Evolutionary conservation across 768 basidiomycete genomes (phyloP).

Genomic region (Dioszegia aurantiaca): DNA sequence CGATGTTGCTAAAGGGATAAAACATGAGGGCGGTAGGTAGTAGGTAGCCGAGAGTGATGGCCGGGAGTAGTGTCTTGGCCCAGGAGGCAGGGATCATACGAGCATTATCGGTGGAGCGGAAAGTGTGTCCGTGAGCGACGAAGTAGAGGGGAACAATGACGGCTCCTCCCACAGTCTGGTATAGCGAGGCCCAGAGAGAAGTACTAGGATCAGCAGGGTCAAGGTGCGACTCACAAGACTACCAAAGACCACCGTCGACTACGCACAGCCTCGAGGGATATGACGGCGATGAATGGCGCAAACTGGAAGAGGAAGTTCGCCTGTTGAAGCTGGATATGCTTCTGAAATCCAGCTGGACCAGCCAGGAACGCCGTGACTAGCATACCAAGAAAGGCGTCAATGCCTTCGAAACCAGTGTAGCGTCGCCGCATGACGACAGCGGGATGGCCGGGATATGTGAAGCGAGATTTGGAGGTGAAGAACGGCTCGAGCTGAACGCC

Average conservation of each 20-base stretch:
- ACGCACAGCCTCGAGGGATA: constrained; percentile 11
- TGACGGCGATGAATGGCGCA: neutral
- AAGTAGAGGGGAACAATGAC: constrained; percentile 14
- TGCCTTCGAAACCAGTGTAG: constrained; percentile 3
- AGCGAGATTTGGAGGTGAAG: neutral
- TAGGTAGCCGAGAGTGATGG: constrained; percentile 6
- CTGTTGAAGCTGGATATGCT: constrained; percentile 11
- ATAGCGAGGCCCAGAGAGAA: constrained; percentile 8
- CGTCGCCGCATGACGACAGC: neutral
- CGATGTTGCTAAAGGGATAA: constrained; percentile 5
- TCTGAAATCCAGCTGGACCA: constrained; percentile 1
- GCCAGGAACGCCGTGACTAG: constrained; percentile 7
- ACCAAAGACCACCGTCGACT: neutral
- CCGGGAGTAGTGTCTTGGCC: constrained; percentile 4
- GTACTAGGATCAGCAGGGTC: constrained; percentile 11
- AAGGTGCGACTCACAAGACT: neutral
- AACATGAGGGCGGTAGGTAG: constrained; percentile 14
- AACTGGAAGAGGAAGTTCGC: constrained; percentile 1
- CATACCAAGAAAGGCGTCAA: constrained; percentile 4
- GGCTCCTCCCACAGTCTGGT: constrained; percentile 12
- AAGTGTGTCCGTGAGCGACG: neutral
- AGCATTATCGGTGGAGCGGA: neutral
- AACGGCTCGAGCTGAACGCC: neutral
- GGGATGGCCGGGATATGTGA: constrained; percentile 8
- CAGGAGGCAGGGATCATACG: neutral